phyloP scores from a whole-genome alignment of 192 early-diverging fungal species.

The Umbelopsis vinacea region DNA sequence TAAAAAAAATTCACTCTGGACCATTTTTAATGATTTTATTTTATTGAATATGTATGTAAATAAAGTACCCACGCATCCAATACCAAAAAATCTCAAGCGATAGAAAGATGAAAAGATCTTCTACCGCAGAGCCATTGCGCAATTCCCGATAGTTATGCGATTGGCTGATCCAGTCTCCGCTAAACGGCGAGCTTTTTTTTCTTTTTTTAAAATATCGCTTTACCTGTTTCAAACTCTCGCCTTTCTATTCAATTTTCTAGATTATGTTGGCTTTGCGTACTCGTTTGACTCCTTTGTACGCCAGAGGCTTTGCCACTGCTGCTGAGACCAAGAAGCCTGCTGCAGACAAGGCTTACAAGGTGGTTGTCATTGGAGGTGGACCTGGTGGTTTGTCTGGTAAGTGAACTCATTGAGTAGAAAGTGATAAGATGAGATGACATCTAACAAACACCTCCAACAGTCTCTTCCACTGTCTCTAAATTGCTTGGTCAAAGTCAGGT shows the following conservation, averaged over 20 bases:
- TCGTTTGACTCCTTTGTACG: constrained; percentile 23
- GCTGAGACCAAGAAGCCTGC: background rate
- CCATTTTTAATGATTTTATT: background rate
- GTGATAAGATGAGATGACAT: too few relatives aligned
- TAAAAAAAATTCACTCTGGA: too few relatives aligned
- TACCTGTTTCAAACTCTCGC: background rate
- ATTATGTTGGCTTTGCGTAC: constrained; percentile 31
- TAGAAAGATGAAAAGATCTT: too few relatives aligned
- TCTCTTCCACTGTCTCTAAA: constrained; percentile 70
- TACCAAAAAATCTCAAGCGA: background rate
- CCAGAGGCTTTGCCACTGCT: constrained; percentile 35
- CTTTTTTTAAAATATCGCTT: background rate
- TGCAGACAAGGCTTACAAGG: constrained; percentile 48
- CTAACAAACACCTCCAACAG: constrained; percentile 27
- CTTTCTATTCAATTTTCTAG: too few relatives aligned
- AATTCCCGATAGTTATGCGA: background rate
- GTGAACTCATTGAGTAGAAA: too few relatives aligned
- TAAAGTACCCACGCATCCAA: background rate
- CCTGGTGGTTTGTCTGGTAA: constrained; percentile 59
- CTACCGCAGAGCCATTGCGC: background rate
- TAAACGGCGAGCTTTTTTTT: background rate
- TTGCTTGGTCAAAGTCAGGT: constrained; percentile 67
- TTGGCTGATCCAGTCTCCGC: background rate
- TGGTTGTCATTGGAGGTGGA: constrained; percentile 61
- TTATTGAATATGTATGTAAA: background rate